A percentile compares a stretch with the other conserved stretches of the same genome.
Evolutionary conservation across 371 early-diverging fungal genomes (phyloP).

Genomic region (Circinella umbellata): DNA sequence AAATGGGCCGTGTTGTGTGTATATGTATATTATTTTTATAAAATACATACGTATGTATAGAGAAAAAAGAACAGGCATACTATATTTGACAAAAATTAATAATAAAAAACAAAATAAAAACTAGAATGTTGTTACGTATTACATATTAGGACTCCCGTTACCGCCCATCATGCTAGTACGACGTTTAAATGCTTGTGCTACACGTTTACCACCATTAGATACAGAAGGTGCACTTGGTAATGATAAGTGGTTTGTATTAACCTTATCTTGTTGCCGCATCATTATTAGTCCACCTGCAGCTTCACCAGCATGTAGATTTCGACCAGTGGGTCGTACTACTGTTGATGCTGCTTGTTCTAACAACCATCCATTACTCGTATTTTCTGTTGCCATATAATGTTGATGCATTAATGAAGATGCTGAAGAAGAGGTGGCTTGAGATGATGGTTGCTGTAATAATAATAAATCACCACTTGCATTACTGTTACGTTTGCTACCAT

Average conservation of each 20-base stretch:
- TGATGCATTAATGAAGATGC: not conserved
- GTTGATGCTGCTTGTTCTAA: slow-evolving; percentile 5
- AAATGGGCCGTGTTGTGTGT: too few species aligned
- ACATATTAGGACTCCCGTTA: not conserved
- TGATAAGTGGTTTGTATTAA: not conserved
- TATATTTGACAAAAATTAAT: not conserved
- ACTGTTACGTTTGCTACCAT: slow-evolving; percentile 12
- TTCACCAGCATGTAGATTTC: slow-evolving; percentile 43
- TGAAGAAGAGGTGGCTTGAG: slow-evolving; percentile 9
- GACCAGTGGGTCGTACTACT: not conserved
- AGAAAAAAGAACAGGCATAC: too few species aligned
- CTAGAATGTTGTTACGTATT: not conserved
- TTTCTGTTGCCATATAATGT: not conserved
- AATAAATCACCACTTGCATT: slow-evolving; percentile 3
- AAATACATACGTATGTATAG: too few species aligned
- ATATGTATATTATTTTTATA: too few species aligned
- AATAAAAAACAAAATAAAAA: not conserved
- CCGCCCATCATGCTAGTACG: slow-evolving; percentile 3
- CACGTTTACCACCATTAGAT: slow-evolving; percentile 12
- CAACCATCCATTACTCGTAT: not conserved
- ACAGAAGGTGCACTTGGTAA: slow-evolving; percentile 5
- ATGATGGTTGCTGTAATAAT: not conserved
- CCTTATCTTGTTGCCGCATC: slow-evolving; percentile 38
- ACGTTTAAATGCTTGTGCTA: slow-evolving; percentile 23
- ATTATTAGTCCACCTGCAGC: slow-evolving; percentile 50